Conservation (phyloP, 1,139 yeast species). For the Candida frijolesensis region DNA sequence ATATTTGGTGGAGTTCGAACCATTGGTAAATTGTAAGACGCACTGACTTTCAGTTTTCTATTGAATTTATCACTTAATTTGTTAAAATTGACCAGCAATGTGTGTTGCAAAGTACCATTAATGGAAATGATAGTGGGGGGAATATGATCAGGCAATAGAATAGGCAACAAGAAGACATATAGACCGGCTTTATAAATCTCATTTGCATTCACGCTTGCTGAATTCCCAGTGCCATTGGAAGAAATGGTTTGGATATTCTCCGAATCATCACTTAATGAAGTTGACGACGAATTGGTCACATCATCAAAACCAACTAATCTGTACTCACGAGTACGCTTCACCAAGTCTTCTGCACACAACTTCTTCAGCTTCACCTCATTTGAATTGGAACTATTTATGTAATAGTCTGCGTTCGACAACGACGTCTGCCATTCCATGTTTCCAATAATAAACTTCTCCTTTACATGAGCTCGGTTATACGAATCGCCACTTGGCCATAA, state of each 20-base stretch:
- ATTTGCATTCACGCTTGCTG: not conserved
- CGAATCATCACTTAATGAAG: conserved; percentile 2
- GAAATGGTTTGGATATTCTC: not conserved
- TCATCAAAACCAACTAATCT: conserved; percentile 23
- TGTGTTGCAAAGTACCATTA: conserved; percentile 47
- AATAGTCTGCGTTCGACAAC: conserved; percentile 49
- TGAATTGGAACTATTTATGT: conserved; percentile 41
- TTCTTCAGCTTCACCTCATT: conserved; percentile 32
- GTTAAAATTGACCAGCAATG: conserved; percentile 31
- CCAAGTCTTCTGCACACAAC: conserved; percentile 37
- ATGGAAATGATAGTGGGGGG: conserved; percentile 73
- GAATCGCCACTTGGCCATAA: conserved; percentile 63
- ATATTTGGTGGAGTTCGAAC: conserved; percentile 82
- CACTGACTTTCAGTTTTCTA: conserved; percentile 31
- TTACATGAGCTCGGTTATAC: conserved; percentile 39
- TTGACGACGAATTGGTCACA: not conserved
- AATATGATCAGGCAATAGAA: conserved; percentile 66
- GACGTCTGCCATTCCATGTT: conserved; percentile 48
- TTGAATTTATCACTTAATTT: conserved; percentile 40
- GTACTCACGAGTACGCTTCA: conserved; percentile 40
- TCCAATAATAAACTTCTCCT: conserved; percentile 54
- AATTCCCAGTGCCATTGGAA: not conserved
- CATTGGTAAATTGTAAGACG: conserved; percentile 48
- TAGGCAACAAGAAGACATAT: conserved; percentile 75
- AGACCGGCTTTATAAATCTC: conserved; percentile 64